Evolutionary conservation across 495 filamentous ascomycete genomes (phyloP).

Genomic region (Penicillium macrosclerotiorum): DNA sequence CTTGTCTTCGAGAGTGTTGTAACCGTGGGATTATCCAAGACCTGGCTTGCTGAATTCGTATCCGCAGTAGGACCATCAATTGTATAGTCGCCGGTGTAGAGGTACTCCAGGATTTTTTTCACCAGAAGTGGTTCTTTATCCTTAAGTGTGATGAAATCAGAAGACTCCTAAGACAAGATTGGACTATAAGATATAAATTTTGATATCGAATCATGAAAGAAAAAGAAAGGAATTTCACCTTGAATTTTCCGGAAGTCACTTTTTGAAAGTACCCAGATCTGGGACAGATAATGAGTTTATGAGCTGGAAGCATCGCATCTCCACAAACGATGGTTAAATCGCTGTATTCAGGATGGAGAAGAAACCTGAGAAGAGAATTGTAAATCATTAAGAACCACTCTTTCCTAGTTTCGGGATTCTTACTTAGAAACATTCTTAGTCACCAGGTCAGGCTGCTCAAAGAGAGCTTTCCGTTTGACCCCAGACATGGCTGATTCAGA

Average conservation of each 20-base stretch:
- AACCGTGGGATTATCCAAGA: too few species aligned
- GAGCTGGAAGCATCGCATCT: neutral
- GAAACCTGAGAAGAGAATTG: too few species aligned
- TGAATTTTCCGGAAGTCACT: neutral
- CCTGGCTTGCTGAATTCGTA: too few species aligned
- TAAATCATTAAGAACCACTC: too few species aligned
- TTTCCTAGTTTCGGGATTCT: too few species aligned
- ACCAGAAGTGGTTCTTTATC: neutral
- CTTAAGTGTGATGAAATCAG: neutral
- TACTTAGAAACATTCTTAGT: too few species aligned
- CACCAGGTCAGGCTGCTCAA: too few species aligned
- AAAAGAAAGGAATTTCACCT: neutral
- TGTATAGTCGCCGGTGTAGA: neutral
- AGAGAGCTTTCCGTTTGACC: too few species aligned
- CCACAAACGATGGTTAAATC: slow-evolving; percentile 1
- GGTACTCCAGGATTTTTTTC: neutral
- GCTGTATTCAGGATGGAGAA: too few species aligned
- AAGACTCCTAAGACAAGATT: neutral
- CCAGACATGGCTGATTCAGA: too few species aligned
- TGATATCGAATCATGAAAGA: neutral
- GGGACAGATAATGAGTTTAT: neutral
- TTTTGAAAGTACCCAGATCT: neutral
- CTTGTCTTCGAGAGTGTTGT: too few species aligned
- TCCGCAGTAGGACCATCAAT: too few species aligned
- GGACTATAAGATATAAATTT: neutral